phyloP scores from a whole-genome alignment of 1,284 basidiomycete genomes.

The Cerioporus squamosus region DNA sequence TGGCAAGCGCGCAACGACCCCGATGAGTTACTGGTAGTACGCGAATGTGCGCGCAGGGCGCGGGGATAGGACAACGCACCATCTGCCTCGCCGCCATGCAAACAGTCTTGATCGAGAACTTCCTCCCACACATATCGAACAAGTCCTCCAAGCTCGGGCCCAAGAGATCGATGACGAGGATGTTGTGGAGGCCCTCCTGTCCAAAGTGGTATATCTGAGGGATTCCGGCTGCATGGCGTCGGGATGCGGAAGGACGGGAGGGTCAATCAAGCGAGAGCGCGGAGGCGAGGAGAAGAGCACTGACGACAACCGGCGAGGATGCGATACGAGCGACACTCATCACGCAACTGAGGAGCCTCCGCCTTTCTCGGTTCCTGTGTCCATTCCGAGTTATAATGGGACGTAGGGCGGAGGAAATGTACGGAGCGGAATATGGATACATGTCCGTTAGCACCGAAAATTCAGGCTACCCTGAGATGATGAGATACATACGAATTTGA shows the following conservation, averaged over 20 bases:
- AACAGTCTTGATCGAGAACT: conserved; percentile 94
- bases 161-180: conserved; percentile 94
- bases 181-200: conserved; percentile 97
- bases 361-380: conserved; percentile 92
- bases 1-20: neutral
- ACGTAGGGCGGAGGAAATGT: conserved; percentile 5
- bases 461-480: neutral
- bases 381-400: conserved; percentile 12
- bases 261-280: neutral
- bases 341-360: conserved; percentile 93
- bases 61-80: conserved; percentile 53
- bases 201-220: conserved; percentile 98
- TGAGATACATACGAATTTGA: conserved; percentile 87
- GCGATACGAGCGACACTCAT: conserved; percentile 97
- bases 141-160: conserved; percentile 93
- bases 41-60: too few species aligned
- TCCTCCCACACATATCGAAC: conserved; percentile 95
- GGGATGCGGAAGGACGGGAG: neutral
- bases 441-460: conserved; percentile 1
- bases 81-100: conserved; percentile 98
- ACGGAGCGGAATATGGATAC: neutral
- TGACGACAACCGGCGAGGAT: conserved; percentile 90
- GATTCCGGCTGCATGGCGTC: conserved; percentile 69
- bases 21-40: neutral
- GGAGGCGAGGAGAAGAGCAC: conserved; percentile 40